Evolutionary conservation across 2,329 filamentous ascomycete species (phyloP).

Genomic region (Neonectria hederae): DNA sequence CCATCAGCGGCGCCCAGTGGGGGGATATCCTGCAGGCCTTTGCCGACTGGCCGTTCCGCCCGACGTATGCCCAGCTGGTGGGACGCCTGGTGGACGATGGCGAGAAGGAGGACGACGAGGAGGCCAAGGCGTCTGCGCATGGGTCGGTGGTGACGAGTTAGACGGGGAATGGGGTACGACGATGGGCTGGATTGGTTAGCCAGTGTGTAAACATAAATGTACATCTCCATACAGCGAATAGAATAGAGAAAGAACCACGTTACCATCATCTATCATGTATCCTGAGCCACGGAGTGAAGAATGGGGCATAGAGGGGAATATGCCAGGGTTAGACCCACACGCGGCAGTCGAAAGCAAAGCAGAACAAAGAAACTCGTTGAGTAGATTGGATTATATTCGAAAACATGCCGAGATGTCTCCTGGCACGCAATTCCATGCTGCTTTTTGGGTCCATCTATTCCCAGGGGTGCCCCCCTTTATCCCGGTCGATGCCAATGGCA

Average conservation of each 20-base stretch:
- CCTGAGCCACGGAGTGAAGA: background rate
- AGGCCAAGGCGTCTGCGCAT: conserved; percentile 32
- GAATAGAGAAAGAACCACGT: background rate
- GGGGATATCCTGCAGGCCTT: conserved; percentile 67
- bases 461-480: background rate
- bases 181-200: background rate
- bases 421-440: conserved; percentile 14
- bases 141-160: conserved; percentile 5
- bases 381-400: background rate
- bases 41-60: conserved; percentile 72
- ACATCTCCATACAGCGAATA: background rate
- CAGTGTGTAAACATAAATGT: background rate
- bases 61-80: conserved; percentile 59
- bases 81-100: conserved; percentile 49
- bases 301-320: no score
- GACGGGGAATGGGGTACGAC: background rate
- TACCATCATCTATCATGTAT: background rate
- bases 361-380: background rate
- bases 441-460: conserved; percentile 24
- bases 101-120: conserved; percentile 38
- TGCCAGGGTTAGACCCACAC: background rate
- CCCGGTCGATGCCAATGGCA: conserved; percentile 2
- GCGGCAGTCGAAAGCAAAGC: background rate
- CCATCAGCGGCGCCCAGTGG: conserved; percentile 64
- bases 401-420: conserved; percentile 11